Conservation (phyloP, 2,329 filamentous ascomycete genomes). For the Aureobasidium sp. region DNA sequence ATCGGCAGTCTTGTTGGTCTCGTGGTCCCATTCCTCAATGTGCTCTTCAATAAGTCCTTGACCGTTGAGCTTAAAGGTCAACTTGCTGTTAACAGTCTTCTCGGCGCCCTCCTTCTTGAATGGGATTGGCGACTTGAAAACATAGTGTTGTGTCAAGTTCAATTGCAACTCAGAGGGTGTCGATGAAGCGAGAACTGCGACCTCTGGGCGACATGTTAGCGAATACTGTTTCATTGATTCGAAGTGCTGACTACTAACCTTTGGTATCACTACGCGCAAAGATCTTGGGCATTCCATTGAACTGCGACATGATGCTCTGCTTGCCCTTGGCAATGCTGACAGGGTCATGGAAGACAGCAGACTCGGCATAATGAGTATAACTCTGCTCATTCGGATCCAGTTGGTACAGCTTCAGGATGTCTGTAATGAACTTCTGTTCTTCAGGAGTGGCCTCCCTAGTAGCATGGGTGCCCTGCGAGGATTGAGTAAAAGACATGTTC, state of each 20-base stretch:
- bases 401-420: constrained; percentile 21
- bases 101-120: constrained; percentile 14
- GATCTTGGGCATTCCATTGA: constrained; percentile 24
- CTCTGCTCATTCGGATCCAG: constrained; percentile 17
- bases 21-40: constrained; percentile 23
- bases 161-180: constrained; percentile 16
- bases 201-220: not conserved
- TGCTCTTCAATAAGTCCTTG: constrained; percentile 21
- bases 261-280: constrained; percentile 19
- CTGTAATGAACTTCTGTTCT: constrained; percentile 17
- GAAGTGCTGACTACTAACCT: not conserved
- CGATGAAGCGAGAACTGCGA: constrained; percentile 14
- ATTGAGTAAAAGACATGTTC: not conserved
- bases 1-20: constrained; percentile 20
- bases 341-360: constrained; percentile 22
- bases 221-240: not conserved
- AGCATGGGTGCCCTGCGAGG: not conserved
- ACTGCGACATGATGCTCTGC: constrained; percentile 21
- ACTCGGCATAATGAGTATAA: constrained; percentile 19
- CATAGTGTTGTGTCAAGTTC: constrained; percentile 21
- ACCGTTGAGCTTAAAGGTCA: constrained; percentile 19
- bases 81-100: constrained; percentile 21
- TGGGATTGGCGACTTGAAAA: constrained; percentile 20
- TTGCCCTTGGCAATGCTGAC: constrained; percentile 21
- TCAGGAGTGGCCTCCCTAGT: not conserved